These are phyloP conservation scores for Eimeria maxima DNA, from an alignment of 169 alveolate species.

Conservation along the genomic window DNA sequence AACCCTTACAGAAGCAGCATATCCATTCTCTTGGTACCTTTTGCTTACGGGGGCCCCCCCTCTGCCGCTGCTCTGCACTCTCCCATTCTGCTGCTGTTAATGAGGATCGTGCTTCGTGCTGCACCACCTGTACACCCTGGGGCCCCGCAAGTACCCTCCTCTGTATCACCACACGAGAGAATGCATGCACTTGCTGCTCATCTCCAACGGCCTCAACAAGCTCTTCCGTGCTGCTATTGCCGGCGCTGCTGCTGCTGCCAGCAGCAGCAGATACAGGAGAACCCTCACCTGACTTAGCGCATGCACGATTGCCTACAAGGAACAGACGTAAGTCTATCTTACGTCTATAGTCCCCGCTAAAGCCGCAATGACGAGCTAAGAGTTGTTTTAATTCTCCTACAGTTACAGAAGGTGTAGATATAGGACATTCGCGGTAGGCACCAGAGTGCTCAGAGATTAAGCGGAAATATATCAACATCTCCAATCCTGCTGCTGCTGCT, in stretches of 20 bases:
- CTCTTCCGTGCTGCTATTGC: slow-evolving; percentile 4
- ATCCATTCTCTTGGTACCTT: slow-evolving; percentile 73
- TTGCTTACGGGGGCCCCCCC: slow-evolving; percentile 11
- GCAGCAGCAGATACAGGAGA: too few relatives aligned
- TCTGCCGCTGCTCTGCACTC: slow-evolving; percentile 3
- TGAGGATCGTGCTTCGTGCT: slow-evolving; percentile 22
- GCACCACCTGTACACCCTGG: neutral
- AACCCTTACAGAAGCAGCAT: slow-evolving; percentile 45
- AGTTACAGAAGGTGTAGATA: neutral
- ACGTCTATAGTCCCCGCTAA: slow-evolving; percentile 37
- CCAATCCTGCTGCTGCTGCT: slow-evolving; percentile 13
- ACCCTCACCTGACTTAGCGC: neutral
- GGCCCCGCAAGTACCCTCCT: slow-evolving; percentile 11
- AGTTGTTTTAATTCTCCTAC: slow-evolving; percentile 52
- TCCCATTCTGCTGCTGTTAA: slow-evolving; percentile 59
- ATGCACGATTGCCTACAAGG: neutral
- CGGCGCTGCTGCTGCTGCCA: too few relatives aligned
- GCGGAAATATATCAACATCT: slow-evolving; percentile 69
- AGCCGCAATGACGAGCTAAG: slow-evolving; percentile 62
- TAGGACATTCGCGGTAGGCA: slow-evolving; percentile 69
- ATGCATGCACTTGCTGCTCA: slow-evolving; percentile 58
- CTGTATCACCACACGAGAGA: slow-evolving; percentile 54
- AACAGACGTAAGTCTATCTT: slow-evolving; percentile 66
- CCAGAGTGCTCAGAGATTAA: slow-evolving; percentile 73
- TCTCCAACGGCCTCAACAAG: slow-evolving; percentile 53